Base-by-base conservation (phyloP, 2,329 filamentous ascomycete species). In the Scedosporium apiospermum region DNA sequence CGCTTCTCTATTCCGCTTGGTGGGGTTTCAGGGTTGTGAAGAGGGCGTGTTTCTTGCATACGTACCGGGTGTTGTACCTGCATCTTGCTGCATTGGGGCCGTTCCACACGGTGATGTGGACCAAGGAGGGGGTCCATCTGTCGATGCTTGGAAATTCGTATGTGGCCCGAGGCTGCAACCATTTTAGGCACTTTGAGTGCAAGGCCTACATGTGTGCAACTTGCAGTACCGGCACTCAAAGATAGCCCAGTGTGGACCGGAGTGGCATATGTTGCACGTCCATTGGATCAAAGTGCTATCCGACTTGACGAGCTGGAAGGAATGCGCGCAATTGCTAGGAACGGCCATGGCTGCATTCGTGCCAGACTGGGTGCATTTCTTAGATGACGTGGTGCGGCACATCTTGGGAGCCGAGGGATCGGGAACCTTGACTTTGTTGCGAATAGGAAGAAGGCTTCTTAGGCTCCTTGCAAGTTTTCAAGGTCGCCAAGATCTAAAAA, bases 171-270 rank as follows among this genome's bases (percentile, higher is more conserved):
- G 51, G 51, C 51, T 55, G 51, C 51, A 55, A 55, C 51, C 21
- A 10, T 18, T 55, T 26, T 30, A 61, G 18, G 42, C 46, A 51
- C 44, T 16, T 61, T 82, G 76, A 57, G 80, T 78, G 71, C 86
- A 88, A 27, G 78, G 74, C 61, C 84, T 78, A 72, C 86, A 89
- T 34, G 82, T 80, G 73, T 88, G 85, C 60, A 87, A 74, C 71
- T 86, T 85, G 81, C 87, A 89, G 71, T 87, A 87, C 65, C 80
- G 78, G 75, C 87, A 89, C 72, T 89, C 84, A 66, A 82, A 88
- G 69, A 89, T 88, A 73, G 81, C 82, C 83, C 85, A 88, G 73
- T 86, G 82, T 60, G 85, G 85, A 1, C 85, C 86, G 2, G 81
- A 82, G 65, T 84, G 81, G 71, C 86, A 89, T 68, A 86, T 74